Conservation (phyloP, 139 green algal genomes). For the Trebouxia sp. region DNA sequence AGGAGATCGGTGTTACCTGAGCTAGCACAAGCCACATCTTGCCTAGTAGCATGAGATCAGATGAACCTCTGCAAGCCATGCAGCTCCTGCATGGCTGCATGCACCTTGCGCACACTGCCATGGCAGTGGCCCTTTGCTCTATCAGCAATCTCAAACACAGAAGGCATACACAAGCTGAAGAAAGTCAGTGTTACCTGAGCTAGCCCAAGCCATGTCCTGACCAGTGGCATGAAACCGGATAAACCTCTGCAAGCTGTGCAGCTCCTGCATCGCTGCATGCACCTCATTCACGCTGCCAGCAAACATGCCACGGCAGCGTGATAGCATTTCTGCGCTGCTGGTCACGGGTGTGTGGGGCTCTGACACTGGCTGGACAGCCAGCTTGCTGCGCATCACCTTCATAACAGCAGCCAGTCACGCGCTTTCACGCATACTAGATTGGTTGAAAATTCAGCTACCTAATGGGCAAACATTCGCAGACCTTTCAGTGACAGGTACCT, state of each 20-base stretch:
- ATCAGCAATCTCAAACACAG: background rate
- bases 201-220: slow-evolving; percentile 1
- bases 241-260: slow-evolving; percentile 11
- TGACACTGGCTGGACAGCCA: background rate
- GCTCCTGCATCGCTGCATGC: background rate
- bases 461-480: no score
- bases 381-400: slow-evolving; percentile 20
- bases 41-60: background rate
- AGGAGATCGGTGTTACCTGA: no score
- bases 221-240: background rate
- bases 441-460: no score
- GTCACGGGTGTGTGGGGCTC: background rate
- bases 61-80: background rate
- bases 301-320: background rate
- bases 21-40: background rate
- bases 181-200: background rate
- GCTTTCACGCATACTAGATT: no score
- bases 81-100: background rate
- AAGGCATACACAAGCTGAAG: background rate
- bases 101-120: background rate
- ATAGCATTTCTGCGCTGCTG: background rate
- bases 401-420: background rate
- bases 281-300: background rate
- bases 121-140: background rate
- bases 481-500: no score